These are phyloP conservation scores for Lathyrus oleraceus DNA, from an alignment of 306 rosid species.

Conservation along the genomic window DNA sequence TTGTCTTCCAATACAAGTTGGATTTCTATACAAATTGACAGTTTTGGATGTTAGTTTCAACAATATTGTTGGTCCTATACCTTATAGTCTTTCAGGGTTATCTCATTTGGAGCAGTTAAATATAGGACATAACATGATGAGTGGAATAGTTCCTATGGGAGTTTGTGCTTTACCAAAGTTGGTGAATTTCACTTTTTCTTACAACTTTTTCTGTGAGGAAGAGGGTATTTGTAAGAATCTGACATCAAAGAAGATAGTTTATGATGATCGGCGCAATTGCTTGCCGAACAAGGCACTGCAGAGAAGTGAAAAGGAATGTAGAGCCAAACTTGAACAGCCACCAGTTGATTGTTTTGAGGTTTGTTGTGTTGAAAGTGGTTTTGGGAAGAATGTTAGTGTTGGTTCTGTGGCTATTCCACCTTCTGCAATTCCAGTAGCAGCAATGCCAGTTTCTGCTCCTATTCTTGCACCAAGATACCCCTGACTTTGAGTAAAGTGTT, in stretches of 20 bases:
- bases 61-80: constrained; percentile 69
- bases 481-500: constrained; percentile 15
- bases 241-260: constrained; percentile 49
- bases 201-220: constrained; percentile 84
- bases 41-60: constrained; percentile 80
- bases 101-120: constrained; percentile 77
- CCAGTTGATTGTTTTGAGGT: constrained; percentile 45
- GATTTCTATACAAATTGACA: constrained; percentile 76
- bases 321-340: constrained; percentile 49
- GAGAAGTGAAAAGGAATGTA: constrained; percentile 64
- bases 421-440: constrained; percentile 41
- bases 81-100: constrained; percentile 78
- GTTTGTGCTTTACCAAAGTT: constrained; percentile 71
- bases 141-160: constrained; percentile 64
- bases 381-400: constrained; percentile 29
- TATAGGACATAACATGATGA: constrained; percentile 65
- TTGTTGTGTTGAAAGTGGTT: constrained; percentile 37
- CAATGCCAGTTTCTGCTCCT: constrained; percentile 57
- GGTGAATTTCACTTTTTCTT: constrained; percentile 70
- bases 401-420: constrained; percentile 47
- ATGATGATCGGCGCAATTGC: constrained; percentile 70
- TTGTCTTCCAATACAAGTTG: constrained; percentile 82
- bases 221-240: constrained; percentile 66
- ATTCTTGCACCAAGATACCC: constrained; percentile 54
- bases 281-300: constrained; percentile 66